Conservation (phyloP, 768 basidiomycete species). For the Austroboletus eburneus region DNA sequence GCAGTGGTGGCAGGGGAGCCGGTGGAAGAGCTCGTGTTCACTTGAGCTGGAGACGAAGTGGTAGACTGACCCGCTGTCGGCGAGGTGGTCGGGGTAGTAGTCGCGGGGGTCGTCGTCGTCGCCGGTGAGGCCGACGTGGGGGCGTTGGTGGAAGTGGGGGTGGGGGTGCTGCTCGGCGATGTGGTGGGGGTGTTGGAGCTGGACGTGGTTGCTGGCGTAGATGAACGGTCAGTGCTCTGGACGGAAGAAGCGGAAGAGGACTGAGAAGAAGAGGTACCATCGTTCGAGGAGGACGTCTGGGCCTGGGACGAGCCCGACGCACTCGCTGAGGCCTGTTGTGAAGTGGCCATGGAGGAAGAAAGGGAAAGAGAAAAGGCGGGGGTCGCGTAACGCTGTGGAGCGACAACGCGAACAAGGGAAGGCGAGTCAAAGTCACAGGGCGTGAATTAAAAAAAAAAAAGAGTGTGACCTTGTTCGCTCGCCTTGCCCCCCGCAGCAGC, state of each 20-base stretch:
- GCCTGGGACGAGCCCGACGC: neutral
- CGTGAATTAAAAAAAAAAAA: no score
- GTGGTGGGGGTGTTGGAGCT: neutral
- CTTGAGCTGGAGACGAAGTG: neutral
- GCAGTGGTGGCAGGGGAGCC: neutral
- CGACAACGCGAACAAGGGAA: no score
- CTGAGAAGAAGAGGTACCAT: conserved; percentile 19
- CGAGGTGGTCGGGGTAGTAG: neutral
- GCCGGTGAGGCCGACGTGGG: neutral
- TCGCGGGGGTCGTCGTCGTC: neutral
- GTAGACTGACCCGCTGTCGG: neutral
- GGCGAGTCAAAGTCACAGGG: no score
- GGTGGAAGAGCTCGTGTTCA: neutral
- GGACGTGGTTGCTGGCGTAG: conserved; percentile 3
- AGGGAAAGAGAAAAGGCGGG: no score
- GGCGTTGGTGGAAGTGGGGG: neutral
- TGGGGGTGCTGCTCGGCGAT: neutral
- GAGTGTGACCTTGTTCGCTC: no score
- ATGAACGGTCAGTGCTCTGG: conserved; percentile 16
- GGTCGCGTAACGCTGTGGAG: no score
- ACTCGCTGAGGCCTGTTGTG: neutral
- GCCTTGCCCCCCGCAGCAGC: no score
- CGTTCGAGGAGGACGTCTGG: conserved; percentile 1
- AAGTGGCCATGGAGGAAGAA: no score
- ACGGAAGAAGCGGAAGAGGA: neutral